These are phyloP conservation scores for Carpinus fangiana DNA, from an alignment of 306 rosid genomes.

Conservation along the genomic window DNA sequence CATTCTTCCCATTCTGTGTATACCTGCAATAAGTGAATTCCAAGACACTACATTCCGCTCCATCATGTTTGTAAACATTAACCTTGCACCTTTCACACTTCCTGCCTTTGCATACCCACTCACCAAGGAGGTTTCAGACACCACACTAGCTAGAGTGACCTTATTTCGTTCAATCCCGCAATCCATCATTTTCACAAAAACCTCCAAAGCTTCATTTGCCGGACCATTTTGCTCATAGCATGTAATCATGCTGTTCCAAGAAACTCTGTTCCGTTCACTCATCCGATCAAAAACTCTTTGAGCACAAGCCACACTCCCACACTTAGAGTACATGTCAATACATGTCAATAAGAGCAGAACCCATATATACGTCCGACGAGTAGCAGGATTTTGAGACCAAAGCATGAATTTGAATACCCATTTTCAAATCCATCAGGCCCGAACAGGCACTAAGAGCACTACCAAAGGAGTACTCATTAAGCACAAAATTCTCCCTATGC, in stretches of 20 bases:
- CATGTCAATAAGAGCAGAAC: conserved; percentile 60
- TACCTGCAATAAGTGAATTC: conserved; percentile 61
- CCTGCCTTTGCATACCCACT: conserved; percentile 58
- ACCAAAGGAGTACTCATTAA: conserved; percentile 51
- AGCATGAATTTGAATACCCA: conserved; percentile 56
- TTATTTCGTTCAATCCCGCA: conserved; percentile 51
- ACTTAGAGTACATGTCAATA: conserved; percentile 62
- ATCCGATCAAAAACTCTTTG: conserved; percentile 53
- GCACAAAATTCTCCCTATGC: conserved; percentile 48
- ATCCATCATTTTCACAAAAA: conserved; percentile 53
- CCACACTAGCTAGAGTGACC: conserved; percentile 60
- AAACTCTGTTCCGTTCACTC: conserved; percentile 49
- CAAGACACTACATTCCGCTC: conserved; percentile 59
- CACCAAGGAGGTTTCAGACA: conserved; percentile 62
- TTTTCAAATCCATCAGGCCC: conserved; percentile 42
- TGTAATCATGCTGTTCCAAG: conserved; percentile 67
- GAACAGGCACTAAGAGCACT: conserved; percentile 60
- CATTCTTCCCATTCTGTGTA: conserved; percentile 58
- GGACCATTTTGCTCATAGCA: conserved; percentile 69
- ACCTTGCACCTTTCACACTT: conserved; percentile 51
- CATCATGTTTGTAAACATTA: conserved; percentile 56
- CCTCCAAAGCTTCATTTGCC: conserved; percentile 43
- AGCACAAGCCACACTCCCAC: conserved; percentile 48
- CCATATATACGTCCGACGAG: conserved; percentile 45
- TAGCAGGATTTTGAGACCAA: conserved; percentile 37